phyloP scores from a whole-genome alignment of 176 grass and related monocot genomes.

The Eremochloa ophiuroides region DNA sequence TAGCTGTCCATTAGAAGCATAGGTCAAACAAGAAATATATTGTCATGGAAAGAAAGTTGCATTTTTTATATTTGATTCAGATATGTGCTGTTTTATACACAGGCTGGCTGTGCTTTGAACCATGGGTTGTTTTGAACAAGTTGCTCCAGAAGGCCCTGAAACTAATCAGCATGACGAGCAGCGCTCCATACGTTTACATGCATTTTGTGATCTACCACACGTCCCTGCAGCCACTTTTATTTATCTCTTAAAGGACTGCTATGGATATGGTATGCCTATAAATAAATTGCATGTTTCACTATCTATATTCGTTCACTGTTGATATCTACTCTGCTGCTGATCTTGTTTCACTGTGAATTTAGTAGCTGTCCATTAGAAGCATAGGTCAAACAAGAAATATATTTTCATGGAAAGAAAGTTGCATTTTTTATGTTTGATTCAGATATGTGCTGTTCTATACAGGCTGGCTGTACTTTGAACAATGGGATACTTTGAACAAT shows the following conservation, averaged over 20 bases:
- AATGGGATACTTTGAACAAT: too few species aligned
- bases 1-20: neutral
- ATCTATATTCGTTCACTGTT: neutral
- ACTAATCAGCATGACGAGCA: conserved; percentile 21
- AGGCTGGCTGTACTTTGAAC: conserved; percentile 33
- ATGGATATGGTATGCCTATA: conserved; percentile 58
- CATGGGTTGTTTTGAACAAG: conserved; percentile 33
- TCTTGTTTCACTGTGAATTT: neutral
- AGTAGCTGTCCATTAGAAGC: neutral
- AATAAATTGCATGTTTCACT: conserved; percentile 1
- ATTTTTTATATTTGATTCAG: conserved; percentile 3
- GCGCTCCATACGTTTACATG: conserved; percentile 57
- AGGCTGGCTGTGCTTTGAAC: conserved; percentile 31
- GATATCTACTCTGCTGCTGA: neutral
- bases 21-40: neutral
- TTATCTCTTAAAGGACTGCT: conserved; percentile 83
- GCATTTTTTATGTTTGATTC: conserved; percentile 8
- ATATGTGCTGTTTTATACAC: conserved; percentile 21
- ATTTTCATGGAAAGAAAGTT: neutral
- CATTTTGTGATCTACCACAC: conserved; percentile 77
- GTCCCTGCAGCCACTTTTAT: conserved; percentile 69
- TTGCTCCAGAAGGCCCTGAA: conserved; percentile 9
- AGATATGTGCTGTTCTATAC: conserved; percentile 18
- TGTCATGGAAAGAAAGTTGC: neutral
- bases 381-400: neutral